A percentile compares a stretch with the other conserved stretches of the same genome.
These are phyloP conservation scores for Telfairia occidentalis DNA, from an alignment of 331 rosid species.

Conservation along the genomic window DNA sequence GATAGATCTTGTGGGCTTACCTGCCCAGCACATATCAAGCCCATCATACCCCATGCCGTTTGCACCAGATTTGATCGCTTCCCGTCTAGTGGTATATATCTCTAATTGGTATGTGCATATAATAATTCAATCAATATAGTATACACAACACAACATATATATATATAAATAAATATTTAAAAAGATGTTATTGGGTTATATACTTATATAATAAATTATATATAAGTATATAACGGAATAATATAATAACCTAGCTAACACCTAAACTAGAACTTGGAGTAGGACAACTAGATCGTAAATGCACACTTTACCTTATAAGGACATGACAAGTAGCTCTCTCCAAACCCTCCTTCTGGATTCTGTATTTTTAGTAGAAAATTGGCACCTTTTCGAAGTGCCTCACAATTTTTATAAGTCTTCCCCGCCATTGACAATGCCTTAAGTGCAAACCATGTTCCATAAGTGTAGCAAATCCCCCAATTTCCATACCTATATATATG, in stretches of 20 bases:
- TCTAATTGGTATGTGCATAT: constrained; percentile 16
- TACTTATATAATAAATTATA: too few relatives aligned
- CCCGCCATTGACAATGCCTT: constrained; percentile 68
- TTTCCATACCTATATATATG: constrained; percentile 35
- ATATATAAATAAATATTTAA: too few relatives aligned
- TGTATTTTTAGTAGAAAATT: constrained; percentile 47
- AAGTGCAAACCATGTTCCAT: constrained; percentile 75
- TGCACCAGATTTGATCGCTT: constrained; percentile 66
- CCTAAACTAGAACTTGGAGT: too few relatives aligned
- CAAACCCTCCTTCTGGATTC: constrained; percentile 79
- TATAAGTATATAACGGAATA: too few relatives aligned
- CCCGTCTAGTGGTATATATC: constrained; percentile 54
- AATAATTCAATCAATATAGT: background rate
- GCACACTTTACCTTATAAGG: constrained; percentile 38
- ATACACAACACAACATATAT: too few relatives aligned
- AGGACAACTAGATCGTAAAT: too few relatives aligned
- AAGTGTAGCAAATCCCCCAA: constrained; percentile 83
- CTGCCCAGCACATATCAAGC: constrained; percentile 62
- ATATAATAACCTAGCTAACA: too few relatives aligned
- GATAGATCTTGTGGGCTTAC: constrained; percentile 12
- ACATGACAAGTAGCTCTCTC: constrained; percentile 71
- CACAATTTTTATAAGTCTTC: constrained; percentile 43
- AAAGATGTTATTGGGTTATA: too few relatives aligned
- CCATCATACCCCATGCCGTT: constrained; percentile 82
- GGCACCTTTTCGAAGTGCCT: constrained; percentile 50